Evolutionary conservation across 148 eudicot genomes (phyloP), one percentile per base, ranked within the genome.

Genomic region (Chenopodium album): DNA sequence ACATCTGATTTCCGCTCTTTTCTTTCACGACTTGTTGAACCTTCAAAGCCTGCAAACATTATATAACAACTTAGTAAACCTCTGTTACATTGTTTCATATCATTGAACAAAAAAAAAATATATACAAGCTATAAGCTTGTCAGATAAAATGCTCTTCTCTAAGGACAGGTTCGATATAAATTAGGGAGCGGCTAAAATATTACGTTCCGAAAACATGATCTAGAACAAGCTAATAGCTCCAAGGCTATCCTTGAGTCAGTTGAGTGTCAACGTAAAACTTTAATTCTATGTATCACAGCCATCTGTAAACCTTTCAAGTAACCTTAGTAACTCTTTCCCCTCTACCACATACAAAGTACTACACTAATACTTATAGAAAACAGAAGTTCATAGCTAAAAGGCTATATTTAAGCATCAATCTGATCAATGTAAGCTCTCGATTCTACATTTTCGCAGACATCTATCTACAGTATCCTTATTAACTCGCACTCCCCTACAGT

Each of bases 1-100:
- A 47, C 56, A 79, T 90, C 91, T 66, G 88, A 84, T 67, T 86
- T 88, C 10, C 66, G 75, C 65, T 86, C 87, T 67, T 77, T 86
- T 80, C 88, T 86, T 78, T 86, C 89, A 71, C 69, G 75, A 68
- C 76, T 79, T 9, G 84, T 71, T 70, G 89, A 69, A 65, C 87
- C 87, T 79, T 83, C 88, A 77, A 87, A 82, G 75, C 79, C 89
- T 85, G 82, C 34, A 81, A 76, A 77, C 16, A 71, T 65, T 70
- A 22, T 71, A 77, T 10, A 76, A 72, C 50, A 76, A 76, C 71
- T 46, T 2, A 19, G 48, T 85, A 56, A 75, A 50, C 71, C 31
- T 60, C 52, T 44, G 16, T n/a, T 0, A 32, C 44, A 50, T 1
- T 4, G 17, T 20, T 64, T 20, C 62, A n/a, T 16, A 1, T 26